Conservation (phyloP, 805 yeast genomes). For the Candida parachauliodes region DNA sequence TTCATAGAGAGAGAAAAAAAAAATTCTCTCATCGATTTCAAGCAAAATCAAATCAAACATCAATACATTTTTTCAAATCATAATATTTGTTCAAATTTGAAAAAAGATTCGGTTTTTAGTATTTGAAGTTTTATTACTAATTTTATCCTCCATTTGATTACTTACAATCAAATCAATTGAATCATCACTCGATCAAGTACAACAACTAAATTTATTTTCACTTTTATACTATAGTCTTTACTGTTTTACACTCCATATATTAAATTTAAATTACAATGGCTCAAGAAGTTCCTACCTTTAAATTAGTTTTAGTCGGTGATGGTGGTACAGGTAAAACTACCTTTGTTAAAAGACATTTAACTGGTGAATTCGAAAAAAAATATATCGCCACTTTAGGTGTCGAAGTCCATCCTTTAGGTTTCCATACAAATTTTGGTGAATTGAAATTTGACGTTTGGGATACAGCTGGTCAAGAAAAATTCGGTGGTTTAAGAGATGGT, state of each 20-base stretch:
- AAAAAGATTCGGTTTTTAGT: too few relatives aligned
- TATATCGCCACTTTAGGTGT: constrained; percentile 99
- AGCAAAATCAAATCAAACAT: not conserved
- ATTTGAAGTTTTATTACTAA: too few relatives aligned
- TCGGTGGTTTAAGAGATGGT: constrained; percentile 99
- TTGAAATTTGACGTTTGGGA: constrained; percentile 99
- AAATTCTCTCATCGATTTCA: constrained; percentile 8
- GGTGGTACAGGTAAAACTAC: constrained; percentile 99
- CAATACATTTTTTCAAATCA: too few relatives aligned
- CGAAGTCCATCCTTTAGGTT: constrained; percentile 97
- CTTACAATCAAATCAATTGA: too few relatives aligned
- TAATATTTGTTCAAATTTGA: too few relatives aligned
- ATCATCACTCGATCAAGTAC: too few relatives aligned
- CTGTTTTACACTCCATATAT: too few relatives aligned
- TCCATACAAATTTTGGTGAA: constrained; percentile 98
- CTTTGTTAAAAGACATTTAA: constrained; percentile 98
- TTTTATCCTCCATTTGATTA: too few relatives aligned
- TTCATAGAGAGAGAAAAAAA: constrained; percentile 1
- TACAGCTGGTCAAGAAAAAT: constrained; percentile 99
- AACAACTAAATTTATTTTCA: too few relatives aligned
- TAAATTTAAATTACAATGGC: constrained; percentile 49
- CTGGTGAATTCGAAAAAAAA: constrained; percentile 99
- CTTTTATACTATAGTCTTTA: too few relatives aligned
- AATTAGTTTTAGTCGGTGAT: constrained; percentile 98
- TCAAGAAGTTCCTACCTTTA: constrained; percentile 90